Percentiles rank a stretch among this genome's conserved stretches.
Evolutionary conservation across 2,329 filamentous ascomycete species (phyloP).

Genomic region (Ophiosphaerella narmari): DNA sequence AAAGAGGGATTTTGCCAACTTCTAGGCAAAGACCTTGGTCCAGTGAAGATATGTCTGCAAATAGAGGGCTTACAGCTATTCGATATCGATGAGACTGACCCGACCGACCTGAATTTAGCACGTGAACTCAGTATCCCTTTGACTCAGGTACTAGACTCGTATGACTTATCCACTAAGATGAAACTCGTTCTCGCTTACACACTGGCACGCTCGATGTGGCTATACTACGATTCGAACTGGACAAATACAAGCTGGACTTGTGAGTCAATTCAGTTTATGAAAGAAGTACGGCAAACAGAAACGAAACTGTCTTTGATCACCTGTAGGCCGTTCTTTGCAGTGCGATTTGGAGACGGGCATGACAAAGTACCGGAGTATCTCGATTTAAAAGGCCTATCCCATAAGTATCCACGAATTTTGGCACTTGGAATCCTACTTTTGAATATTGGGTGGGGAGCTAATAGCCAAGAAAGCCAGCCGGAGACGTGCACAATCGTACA

Average conservation of each 20-base stretch:
- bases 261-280: not conserved
- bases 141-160: not conserved
- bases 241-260: not conserved
- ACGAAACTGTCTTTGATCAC: no score
- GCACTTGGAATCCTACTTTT: not conserved
- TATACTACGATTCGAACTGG: not conserved
- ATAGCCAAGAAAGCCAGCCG: not conserved
- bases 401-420: not conserved
- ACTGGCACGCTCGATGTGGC: not conserved
- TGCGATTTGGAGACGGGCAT: not conserved
- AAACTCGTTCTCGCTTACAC: not conserved
- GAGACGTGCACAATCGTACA: not conserved
- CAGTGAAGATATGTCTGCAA: not conserved
- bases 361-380: not conserved
- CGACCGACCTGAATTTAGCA: not conserved
- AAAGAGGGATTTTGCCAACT: no score
- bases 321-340: no score
- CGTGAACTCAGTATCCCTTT: not conserved
- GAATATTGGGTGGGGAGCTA: not conserved
- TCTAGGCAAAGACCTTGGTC: not conserved
- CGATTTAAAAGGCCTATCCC: not conserved
- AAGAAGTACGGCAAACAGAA: not conserved
- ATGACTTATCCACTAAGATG: not conserved
- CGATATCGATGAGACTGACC: not conserved
- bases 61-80: not conserved